phyloP scores from a whole-genome alignment of 805 yeast species.

The Teunomyces atbi region DNA sequence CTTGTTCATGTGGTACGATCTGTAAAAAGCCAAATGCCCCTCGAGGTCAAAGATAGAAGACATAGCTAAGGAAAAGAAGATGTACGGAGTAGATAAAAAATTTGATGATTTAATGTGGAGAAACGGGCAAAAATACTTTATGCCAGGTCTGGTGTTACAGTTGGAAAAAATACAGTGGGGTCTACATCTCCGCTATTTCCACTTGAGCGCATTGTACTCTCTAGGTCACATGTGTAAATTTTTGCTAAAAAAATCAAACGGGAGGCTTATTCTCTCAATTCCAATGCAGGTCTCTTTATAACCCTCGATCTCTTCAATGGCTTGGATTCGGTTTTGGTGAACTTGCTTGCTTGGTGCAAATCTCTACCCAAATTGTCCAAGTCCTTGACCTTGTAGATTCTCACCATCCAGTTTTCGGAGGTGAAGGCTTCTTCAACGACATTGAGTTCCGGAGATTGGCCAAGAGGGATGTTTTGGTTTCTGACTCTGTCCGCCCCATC shows the following conservation, averaged over 20 bases:
- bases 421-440: slow-evolving; percentile 93
- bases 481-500: slow-evolving; percentile 84
- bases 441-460: slow-evolving; percentile 53
- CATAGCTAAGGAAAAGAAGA: slow-evolving; percentile 17
- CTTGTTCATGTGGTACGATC: slow-evolving; percentile 51
- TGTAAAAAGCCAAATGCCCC: slow-evolving; percentile 39
- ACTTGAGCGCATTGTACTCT: too few species aligned
- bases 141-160: too few species aligned
- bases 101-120: too few species aligned
- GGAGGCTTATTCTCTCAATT: slow-evolving; percentile 39
- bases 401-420: slow-evolving; percentile 93
- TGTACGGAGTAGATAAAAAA: neutral
- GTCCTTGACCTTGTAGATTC: slow-evolving; percentile 90
- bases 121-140: neutral
- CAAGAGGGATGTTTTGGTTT: slow-evolving; percentile 64
- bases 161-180: slow-evolving; percentile 1
- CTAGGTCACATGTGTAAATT: neutral
- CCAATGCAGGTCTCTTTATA: slow-evolving; percentile 55
- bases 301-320: slow-evolving; percentile 38
- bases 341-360: slow-evolving; percentile 53
- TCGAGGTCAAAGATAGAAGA: slow-evolving; percentile 34
- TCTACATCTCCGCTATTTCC: too few species aligned
- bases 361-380: slow-evolving; percentile 85
- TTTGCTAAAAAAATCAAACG: neutral
- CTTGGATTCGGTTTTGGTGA: slow-evolving; percentile 38